Percentiles rank a stretch among this genome's conserved stretches.
Conservation (phyloP, 345 rosid genomes). For the Dipteronia sinensis region DNA sequence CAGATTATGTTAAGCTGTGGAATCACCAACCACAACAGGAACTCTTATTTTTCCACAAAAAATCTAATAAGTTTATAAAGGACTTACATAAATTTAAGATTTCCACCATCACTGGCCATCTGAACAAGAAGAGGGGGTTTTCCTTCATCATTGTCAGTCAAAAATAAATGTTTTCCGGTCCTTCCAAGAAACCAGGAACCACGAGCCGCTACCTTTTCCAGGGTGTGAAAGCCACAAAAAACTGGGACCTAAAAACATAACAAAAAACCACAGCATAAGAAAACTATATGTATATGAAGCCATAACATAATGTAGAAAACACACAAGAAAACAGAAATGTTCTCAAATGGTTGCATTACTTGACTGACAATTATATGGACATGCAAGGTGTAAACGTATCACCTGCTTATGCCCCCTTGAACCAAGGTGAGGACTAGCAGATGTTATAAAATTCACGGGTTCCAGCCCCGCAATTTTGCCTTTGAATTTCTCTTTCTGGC, state of each 20-base stretch:
- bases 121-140: slow-evolving; percentile 78
- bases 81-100: slow-evolving; percentile 86
- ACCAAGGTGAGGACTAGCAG: slow-evolving; percentile 92
- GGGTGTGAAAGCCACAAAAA: slow-evolving; percentile 58
- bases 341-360: not conserved
- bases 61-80: slow-evolving; percentile 7
- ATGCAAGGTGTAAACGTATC: slow-evolving; percentile 11
- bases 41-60: slow-evolving; percentile 11
- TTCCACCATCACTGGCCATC: slow-evolving; percentile 64
- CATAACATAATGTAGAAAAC: not conserved
- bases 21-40: not conserved
- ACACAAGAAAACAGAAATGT: not conserved
- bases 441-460: slow-evolving; percentile 79
- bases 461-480: slow-evolving; percentile 76
- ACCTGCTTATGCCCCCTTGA: slow-evolving; percentile 91
- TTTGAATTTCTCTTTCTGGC: slow-evolving; percentile 33
- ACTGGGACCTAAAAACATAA: slow-evolving; percentile 58
- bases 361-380: not conserved
- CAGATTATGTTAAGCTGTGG: slow-evolving; percentile 12
- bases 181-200: slow-evolving; percentile 71
- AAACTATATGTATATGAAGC: not conserved
- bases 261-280: not conserved
- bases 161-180: slow-evolving; percentile 81
- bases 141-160: slow-evolving; percentile 59
- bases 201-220: slow-evolving; percentile 65